A percentile compares a stretch with the other conserved stretches of the same genome.
Conservation (phyloP, 306 rosid genomes). For the Malus asiatica region DNA sequence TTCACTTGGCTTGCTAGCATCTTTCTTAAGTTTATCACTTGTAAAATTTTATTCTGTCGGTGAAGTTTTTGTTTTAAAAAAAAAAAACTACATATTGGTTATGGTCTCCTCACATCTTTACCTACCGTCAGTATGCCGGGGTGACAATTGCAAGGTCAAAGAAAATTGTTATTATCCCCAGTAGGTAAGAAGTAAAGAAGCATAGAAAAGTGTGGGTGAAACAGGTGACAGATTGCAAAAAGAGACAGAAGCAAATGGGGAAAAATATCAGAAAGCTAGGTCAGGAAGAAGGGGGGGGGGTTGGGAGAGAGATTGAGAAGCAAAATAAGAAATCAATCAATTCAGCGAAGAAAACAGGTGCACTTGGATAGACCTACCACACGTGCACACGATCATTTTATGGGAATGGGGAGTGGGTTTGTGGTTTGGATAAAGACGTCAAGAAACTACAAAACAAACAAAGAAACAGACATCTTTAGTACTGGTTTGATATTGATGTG, state of each 20-base stretch:
- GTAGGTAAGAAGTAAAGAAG: neutral
- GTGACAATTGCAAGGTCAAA: neutral
- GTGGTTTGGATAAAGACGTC: slow-evolving; percentile 33
- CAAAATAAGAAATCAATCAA: slow-evolving; percentile 40
- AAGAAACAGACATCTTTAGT: slow-evolving; percentile 2
- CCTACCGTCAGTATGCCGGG: neutral
- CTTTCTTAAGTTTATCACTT: too few relatives aligned
- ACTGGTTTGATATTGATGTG: fast-evolving
- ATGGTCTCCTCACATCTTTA: neutral
- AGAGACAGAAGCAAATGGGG: slow-evolving; percentile 1
- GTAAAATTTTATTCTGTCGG: too few relatives aligned
- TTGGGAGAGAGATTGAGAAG: neutral
- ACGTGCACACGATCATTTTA: slow-evolving; percentile 84
- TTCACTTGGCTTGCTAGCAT: too few relatives aligned
- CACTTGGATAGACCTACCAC: slow-evolving; percentile 96
- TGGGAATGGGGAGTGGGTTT: neutral
- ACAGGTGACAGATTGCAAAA: neutral
- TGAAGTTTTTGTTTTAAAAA: too few relatives aligned
- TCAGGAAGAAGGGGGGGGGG: neutral
- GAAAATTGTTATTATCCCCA: neutral
- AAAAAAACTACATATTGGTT: too few relatives aligned
- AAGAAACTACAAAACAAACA: slow-evolving; percentile 25
- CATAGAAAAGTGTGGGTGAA: neutral
- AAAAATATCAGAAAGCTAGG: neutral
- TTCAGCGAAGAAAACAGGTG: slow-evolving; percentile 54